Conservation (phyloP, 1,284 basidiomycete species). For the Mixia osmundae region DNA sequence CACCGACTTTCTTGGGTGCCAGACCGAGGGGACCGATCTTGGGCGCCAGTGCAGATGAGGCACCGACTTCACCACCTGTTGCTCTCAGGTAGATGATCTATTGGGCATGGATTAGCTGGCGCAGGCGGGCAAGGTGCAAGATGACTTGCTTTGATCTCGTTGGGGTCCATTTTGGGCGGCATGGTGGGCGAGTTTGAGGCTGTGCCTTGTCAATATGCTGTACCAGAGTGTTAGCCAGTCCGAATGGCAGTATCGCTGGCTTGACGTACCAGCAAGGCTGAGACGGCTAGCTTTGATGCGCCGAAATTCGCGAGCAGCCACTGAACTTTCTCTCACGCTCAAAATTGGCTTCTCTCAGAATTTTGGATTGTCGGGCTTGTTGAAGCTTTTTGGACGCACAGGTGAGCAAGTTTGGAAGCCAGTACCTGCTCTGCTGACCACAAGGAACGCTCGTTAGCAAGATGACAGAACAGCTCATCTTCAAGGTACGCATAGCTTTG, state of each 20-base stretch:
- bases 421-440: too few species aligned
- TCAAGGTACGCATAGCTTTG: conserved; percentile 32
- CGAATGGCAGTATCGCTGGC: not conserved
- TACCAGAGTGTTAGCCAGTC: not conserved
- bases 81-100: conserved; percentile 93
- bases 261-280: not conserved
- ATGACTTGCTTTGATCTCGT: conserved; percentile 47
- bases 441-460: conserved; percentile 7
- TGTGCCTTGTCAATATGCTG: not conserved
- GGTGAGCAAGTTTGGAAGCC: too few species aligned
- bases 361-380: too few species aligned
- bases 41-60: conserved; percentile 91
- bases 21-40: conserved; percentile 99
- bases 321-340: too few species aligned
- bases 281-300: not conserved
- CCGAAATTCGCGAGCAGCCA: too few species aligned
- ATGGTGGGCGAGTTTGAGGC: conserved; percentile 19
- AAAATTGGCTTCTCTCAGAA: too few species aligned
- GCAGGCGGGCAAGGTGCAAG: not conserved
- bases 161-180: conserved; percentile 38
- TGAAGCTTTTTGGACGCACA: too few species aligned
- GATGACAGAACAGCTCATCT: conserved; percentile 70
- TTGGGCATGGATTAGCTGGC: not conserved
- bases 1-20: conserved; percentile 99
- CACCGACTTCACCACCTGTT: conserved; percentile 98